Conservation (phyloP, 768 basidiomycete species). For the Tulasnella sp. region DNA sequence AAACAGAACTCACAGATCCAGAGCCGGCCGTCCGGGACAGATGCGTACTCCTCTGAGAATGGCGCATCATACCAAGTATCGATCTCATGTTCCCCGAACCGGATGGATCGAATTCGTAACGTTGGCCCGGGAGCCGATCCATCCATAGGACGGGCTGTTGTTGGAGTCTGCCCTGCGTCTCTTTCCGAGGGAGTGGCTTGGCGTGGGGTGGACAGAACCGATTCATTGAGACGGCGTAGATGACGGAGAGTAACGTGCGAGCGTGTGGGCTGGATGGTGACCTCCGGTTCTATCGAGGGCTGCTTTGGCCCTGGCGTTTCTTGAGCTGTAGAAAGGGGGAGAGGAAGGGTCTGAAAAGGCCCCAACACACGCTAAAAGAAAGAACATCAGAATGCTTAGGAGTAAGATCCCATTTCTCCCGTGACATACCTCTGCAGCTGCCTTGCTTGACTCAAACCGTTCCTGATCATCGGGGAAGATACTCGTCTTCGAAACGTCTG, state of each 20-base stretch:
- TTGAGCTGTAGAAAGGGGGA: neutral
- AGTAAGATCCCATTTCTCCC: neutral
- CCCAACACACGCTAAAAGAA: slow-evolving; percentile 10
- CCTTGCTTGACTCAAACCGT: slow-evolving; percentile 60
- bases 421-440: slow-evolving; percentile 65
- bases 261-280: slow-evolving; percentile 12
- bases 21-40: slow-evolving; percentile 78
- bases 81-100: slow-evolving; percentile 86
- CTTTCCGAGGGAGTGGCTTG: slow-evolving; percentile 46
- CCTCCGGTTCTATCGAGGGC: slow-evolving; percentile 16
- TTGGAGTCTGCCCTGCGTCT: slow-evolving; percentile 22
- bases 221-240: slow-evolving; percentile 14
- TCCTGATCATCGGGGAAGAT: slow-evolving; percentile 51
- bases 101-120: slow-evolving; percentile 73
- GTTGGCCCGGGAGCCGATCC: slow-evolving; percentile 25
- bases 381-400: slow-evolving; percentile 13
- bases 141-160: slow-evolving; percentile 32
- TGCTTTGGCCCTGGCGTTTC: slow-evolving; percentile 25
- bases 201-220: slow-evolving; percentile 34
- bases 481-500: slow-evolving; percentile 58
- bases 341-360: neutral
- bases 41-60: slow-evolving; percentile 93
- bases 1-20: slow-evolving; percentile 99
- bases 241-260: slow-evolving; percentile 25
- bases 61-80: slow-evolving; percentile 99